Evolutionary conservation across 768 basidiomycete genomes (phyloP).

Genomic region (Pleurotus eryngii): DNA sequence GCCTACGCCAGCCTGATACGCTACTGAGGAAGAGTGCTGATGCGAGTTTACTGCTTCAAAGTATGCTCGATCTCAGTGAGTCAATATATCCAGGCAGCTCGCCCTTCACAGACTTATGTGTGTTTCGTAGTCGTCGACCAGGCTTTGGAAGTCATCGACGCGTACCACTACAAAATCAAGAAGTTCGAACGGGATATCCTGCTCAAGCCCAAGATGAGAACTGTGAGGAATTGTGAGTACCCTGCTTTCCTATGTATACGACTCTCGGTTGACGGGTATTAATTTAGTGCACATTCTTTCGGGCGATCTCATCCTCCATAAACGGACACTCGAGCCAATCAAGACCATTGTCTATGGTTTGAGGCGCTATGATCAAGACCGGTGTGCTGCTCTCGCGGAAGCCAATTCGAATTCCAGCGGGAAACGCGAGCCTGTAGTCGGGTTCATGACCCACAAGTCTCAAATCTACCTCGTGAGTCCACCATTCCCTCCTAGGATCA

Average conservation of each 20-base stretch:
- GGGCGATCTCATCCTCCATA: constrained; percentile 68
- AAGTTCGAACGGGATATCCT: constrained; percentile 57
- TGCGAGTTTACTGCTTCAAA: constrained; percentile 65
- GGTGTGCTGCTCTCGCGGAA: constrained; percentile 47
- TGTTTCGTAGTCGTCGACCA: constrained; percentile 54
- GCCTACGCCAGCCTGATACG: constrained; percentile 56
- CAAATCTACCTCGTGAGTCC: constrained; percentile 60
- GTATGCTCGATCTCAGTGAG: constrained; percentile 57
- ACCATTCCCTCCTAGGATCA: not conserved
- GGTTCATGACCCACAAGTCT: constrained; percentile 58
- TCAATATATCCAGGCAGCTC: not conserved
- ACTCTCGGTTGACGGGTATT: not conserved
- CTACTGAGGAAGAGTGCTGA: constrained; percentile 61
- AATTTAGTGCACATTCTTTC: constrained; percentile 65
- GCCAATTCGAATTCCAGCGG: constrained; percentile 21
- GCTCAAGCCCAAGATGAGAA: constrained; percentile 53
- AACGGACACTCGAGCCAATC: constrained; percentile 67
- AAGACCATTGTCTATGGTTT: constrained; percentile 63
- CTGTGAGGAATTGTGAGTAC: constrained; percentile 52
- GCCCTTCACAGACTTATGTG: not conserved
- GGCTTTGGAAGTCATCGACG: constrained; percentile 61
- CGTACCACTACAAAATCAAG: constrained; percentile 59
- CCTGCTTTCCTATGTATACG: not conserved
- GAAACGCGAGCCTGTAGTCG: constrained; percentile 27
- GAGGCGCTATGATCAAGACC: constrained; percentile 61